A percentile compares a stretch with the other conserved stretches of the same genome.
Evolutionary conservation across 768 basidiomycete genomes (phyloP).

Genomic region (Suillus variegatus): DNA sequence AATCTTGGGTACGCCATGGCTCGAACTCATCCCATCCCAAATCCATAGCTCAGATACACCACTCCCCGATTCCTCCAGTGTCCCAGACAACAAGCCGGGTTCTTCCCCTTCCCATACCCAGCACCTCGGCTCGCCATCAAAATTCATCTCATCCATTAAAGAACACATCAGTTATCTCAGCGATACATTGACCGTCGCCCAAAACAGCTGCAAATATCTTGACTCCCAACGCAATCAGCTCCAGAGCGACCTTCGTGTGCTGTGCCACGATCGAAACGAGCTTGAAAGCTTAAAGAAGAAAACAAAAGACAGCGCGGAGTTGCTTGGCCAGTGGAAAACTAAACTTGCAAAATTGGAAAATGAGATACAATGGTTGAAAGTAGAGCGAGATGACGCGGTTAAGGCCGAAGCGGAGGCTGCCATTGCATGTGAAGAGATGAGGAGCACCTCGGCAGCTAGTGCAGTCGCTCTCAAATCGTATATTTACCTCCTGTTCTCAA

Average conservation of each 20-base stretch:
- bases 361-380: neutral
- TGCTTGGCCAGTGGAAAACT: neutral
- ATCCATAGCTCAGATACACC: neutral
- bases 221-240: neutral
- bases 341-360: neutral
- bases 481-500: neutral
- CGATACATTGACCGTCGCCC: neutral
- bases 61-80: neutral
- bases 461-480: neutral
- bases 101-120: neutral
- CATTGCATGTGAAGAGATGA: neutral
- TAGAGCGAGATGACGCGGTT: neutral
- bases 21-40: slow-evolving; percentile 5
- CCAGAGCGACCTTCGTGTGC: neutral
- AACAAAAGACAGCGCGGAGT: no score
- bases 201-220: neutral
- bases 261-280: neutral
- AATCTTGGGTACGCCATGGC: slow-evolving; percentile 3
- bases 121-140: neutral
- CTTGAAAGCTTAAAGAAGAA: neutral
- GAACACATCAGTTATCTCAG: neutral
- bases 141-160: neutral
- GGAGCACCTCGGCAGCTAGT: neutral
- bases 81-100: neutral
- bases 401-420: neutral